Percentiles rank a stretch among this genome's conserved stretches.
These are phyloP conservation scores for Apiotrichum domesticum DNA, from an alignment of 1,284 basidiomycete species.

Conservation along the genomic window DNA sequence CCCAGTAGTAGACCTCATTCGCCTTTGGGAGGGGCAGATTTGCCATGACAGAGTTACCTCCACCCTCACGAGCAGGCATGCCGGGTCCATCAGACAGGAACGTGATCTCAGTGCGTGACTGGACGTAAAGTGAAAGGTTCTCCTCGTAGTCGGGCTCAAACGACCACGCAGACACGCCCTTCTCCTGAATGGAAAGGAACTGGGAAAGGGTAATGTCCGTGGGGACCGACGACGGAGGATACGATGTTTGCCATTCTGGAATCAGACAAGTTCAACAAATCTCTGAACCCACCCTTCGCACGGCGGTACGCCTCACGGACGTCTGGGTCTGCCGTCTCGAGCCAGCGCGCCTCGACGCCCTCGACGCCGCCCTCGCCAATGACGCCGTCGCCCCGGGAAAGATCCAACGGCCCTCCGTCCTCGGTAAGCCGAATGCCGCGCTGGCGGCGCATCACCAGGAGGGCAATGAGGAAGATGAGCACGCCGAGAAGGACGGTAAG, in stretches of 20 bases:
- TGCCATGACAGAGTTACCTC: conserved; percentile 83
- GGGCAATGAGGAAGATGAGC: conserved; percentile 78
- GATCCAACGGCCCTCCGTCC: conserved; percentile 85
- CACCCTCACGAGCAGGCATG: conserved; percentile 50
- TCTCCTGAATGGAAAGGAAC: conserved; percentile 95
- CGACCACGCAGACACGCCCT: conserved; percentile 94
- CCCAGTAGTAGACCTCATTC: conserved; percentile 97
- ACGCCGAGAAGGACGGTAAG: conserved; percentile 88
- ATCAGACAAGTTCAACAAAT: no score
- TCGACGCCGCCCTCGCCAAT: conserved; percentile 88
- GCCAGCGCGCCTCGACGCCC: conserved; percentile 85
- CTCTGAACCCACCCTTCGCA: conserved; percentile 66
- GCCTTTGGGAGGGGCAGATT: conserved; percentile 90
- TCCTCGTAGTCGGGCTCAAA: conserved; percentile 96
- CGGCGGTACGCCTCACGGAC: conserved; percentile 68
- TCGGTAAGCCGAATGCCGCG: conserved; percentile 78
- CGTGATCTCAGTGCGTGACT: conserved; percentile 88
- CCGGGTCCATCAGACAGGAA: conserved; percentile 91
- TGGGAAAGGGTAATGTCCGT: conserved; percentile 95
- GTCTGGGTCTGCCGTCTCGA: conserved; percentile 70
- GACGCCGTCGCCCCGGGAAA: conserved; percentile 80
- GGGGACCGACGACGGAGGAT: conserved; percentile 83
- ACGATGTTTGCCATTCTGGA: conserved; percentile 80
- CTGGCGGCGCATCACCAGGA: conserved; percentile 72
- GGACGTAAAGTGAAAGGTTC: conserved; percentile 80